Evolutionary conservation across 495 filamentous ascomycete species (phyloP), one percentile per base, ranked within the genome.

Genomic region (Xanthoparmelia taractica): DNA sequence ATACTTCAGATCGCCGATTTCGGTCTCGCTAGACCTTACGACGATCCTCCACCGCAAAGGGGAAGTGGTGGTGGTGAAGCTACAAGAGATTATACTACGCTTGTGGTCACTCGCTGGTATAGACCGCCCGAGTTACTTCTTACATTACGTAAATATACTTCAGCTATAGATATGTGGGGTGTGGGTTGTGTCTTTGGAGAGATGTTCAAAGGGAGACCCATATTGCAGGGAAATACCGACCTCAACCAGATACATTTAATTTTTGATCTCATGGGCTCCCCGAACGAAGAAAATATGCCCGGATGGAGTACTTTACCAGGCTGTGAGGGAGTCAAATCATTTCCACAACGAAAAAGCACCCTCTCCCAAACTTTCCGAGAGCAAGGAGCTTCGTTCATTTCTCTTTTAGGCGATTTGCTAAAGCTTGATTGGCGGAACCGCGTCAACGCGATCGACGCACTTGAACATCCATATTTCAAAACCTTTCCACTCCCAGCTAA

Each of bases 41-140:
- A 97, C 66, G 94, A 96, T 67, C 81, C 82, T 0, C 82, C 88
- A 41, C 94, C 94, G 17, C 82, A 87, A 57, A 79, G 85, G 40
- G 92, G 92, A 11, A 80, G 81, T 61, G 93, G 94, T 34, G 89
- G 87, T 31, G 93, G 95, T 27, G 88, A 92, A 62, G 92, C 91
- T 8, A 83, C 79, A 61, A 82, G 92, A 70, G 93, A 97, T 58
- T 99, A 97, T 75, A 99, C 94, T 12, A 89, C 86, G 34, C 78
- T 97, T 25, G 94, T 99, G 34, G 94, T 99, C 23, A 99, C 94
- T 43, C 78, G 94, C 61, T 99, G 94, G 94, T 99, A 99, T 70
- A 82, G 94, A 34, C 94, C 94, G 63, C 94, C 94, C 17, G 94
- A 99, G 78, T 80, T 99, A 12, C 79, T 99, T 29, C 79, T 99